Conservation (phyloP, 2,329 filamentous ascomycete genomes). For the Clonostachys rosea region DNA sequence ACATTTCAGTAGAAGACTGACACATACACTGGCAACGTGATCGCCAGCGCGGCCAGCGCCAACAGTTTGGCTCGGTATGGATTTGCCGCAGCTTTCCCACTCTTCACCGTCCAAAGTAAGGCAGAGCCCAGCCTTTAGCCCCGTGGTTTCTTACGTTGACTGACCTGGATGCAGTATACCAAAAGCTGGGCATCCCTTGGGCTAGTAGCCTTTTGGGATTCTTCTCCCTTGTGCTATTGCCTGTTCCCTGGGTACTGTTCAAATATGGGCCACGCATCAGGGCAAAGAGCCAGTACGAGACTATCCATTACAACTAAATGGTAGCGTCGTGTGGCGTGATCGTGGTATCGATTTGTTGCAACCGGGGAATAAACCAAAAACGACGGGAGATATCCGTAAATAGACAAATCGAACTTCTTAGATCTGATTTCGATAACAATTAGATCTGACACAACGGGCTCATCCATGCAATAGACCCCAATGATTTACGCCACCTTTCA, state of each 20-base stretch:
- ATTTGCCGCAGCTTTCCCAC: slow-evolving; percentile 51
- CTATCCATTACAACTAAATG: too few species aligned
- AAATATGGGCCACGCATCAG: slow-evolving; percentile 37
- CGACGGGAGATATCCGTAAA: too few species aligned
- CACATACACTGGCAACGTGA: slow-evolving; percentile 46
- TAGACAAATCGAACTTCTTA: too few species aligned
- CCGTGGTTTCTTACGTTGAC: not conserved
- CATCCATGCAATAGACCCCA: too few species aligned
- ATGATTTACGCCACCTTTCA: too few species aligned
- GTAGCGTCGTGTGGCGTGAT: too few species aligned
- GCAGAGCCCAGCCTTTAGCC: not conserved
- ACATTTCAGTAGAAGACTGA: slow-evolving; percentile 49
- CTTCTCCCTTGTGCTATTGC: slow-evolving; percentile 38
- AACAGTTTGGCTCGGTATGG: slow-evolving; percentile 53
- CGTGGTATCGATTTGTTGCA: too few species aligned
- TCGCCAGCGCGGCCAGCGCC: slow-evolving; percentile 55
- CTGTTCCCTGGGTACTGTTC: slow-evolving; percentile 50
- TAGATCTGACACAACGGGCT: too few species aligned
- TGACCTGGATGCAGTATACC: slow-evolving; percentile 26
- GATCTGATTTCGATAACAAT: too few species aligned
- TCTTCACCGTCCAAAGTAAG: slow-evolving; percentile 55
- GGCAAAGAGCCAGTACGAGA: slow-evolving; percentile 26
- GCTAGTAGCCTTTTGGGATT: slow-evolving; percentile 41
- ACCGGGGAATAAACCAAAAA: too few species aligned
- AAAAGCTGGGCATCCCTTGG: slow-evolving; percentile 36